Conservation (phyloP, 2,329 filamentous ascomycete genomes). For the Lasiodiplodia hormozganensis region DNA sequence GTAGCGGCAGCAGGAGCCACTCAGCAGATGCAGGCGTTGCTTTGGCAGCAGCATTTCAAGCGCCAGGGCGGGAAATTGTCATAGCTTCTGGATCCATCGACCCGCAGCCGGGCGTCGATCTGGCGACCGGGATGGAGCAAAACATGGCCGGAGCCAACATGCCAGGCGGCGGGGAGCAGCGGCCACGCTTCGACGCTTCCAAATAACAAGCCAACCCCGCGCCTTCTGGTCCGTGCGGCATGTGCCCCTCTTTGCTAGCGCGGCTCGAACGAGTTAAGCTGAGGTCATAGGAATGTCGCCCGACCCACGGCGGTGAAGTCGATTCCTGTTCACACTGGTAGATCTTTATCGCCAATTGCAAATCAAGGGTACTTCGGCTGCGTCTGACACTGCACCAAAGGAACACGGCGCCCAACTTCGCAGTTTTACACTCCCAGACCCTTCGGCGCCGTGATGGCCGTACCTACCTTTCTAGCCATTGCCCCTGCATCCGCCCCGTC, state of each 20-base stretch:
- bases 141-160: neutral
- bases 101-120: constrained; percentile 17
- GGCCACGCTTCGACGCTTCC: constrained; percentile 15
- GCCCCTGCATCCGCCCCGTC: neutral
- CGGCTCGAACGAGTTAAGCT: too few species aligned
- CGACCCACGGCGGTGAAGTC: neutral
- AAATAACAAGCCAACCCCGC: constrained; percentile 2
- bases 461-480: neutral
- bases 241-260: too few species aligned
- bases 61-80: too few species aligned
- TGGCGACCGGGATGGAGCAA: neutral
- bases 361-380: neutral
- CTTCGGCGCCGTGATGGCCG: too few species aligned
- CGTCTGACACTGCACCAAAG: neutral
- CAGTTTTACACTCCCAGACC: neutral
- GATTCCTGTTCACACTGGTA: neutral
- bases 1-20: too few species aligned
- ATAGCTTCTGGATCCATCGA: constrained; percentile 16
- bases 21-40: neutral
- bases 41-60: neutral
- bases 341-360: neutral
- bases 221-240: too few species aligned
- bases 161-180: neutral
- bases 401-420: neutral
- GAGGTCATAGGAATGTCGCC: too few species aligned